phyloP scores from a whole-genome alignment of 2,329 filamentous ascomycete genomes.

The Sporothrix variecibatus region DNA sequence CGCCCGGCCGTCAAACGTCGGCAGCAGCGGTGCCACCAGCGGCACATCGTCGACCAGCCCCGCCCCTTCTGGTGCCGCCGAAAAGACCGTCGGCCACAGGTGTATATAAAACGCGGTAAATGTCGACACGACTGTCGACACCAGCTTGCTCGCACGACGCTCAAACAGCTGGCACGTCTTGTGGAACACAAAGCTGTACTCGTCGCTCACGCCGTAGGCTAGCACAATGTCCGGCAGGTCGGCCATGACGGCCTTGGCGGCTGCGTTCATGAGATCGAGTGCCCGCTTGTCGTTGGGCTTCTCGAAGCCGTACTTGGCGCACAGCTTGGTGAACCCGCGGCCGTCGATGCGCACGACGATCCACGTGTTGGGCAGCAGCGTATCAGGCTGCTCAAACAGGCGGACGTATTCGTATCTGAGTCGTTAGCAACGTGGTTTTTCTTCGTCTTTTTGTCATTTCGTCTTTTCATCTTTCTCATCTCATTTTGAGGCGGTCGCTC shows the following conservation, averaged over 20 bases:
- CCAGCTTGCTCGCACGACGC: constrained; percentile 81
- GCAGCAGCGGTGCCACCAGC: constrained; percentile 72
- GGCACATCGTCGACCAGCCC: constrained; percentile 43
- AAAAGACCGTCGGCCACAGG: constrained; percentile 76
- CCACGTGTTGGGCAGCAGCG: constrained; percentile 87
- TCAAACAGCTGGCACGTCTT: constrained; percentile 83
- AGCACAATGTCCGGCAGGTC: constrained; percentile 83
- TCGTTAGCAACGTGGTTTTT: constrained; percentile 28
- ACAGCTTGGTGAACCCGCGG: constrained; percentile 93
- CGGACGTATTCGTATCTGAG: constrained; percentile 93
- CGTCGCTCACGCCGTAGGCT: constrained; percentile 92
- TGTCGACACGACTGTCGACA: constrained; percentile 86
- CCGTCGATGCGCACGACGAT: constrained; percentile 93
- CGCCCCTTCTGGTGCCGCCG: constrained; percentile 43
- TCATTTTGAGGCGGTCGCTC: not conserved
- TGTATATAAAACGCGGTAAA: constrained; percentile 91
- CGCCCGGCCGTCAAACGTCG: constrained; percentile 89
- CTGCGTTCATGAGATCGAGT: constrained; percentile 90
- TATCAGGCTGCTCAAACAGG: constrained; percentile 79
- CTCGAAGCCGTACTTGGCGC: constrained; percentile 77
- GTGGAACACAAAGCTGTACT: constrained; percentile 91
- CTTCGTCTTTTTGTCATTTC: constrained; percentile 33
- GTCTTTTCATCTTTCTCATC: not conserved
- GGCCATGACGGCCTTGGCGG: constrained; percentile 79
- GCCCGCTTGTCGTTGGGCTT: constrained; percentile 92